phyloP scores from a whole-genome alignment of 2,329 filamentous ascomycete species.

The Cytospora paraplurivora region DNA sequence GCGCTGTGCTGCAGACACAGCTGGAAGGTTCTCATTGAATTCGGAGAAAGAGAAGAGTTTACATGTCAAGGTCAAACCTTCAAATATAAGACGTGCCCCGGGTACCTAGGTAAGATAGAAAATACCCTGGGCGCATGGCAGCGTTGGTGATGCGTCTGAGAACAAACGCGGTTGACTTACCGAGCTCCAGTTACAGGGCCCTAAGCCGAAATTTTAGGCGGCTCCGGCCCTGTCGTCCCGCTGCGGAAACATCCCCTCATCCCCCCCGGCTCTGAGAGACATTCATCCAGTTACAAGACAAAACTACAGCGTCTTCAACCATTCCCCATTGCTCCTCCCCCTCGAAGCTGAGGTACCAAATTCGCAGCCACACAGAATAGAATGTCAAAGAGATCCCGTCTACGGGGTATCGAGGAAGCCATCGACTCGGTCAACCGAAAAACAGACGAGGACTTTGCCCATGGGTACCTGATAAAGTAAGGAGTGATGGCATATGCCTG shows the following conservation, averaged over 20 bases:
- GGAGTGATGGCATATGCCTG: neutral
- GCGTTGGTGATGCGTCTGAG: neutral
- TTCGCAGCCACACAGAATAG: neutral
- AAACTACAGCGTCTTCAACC: neutral
- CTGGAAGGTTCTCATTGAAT: slow-evolving; percentile 31
- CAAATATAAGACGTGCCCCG: neutral
- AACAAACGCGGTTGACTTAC: neutral
- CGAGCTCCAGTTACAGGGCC: neutral
- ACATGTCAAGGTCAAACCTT: neutral
- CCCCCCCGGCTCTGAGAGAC: no score
- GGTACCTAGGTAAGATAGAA: no score
- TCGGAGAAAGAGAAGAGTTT: neutral
- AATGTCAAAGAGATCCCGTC: slow-evolving; percentile 5
- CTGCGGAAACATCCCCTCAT: neutral
- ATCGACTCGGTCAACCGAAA: slow-evolving; percentile 14
- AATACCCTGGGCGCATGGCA: no score
- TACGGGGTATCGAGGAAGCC: slow-evolving; percentile 14
- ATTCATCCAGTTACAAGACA: no score
- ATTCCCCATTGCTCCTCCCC: neutral
- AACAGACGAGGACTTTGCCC: slow-evolving; percentile 19
- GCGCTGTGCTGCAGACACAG: slow-evolving; percentile 31
- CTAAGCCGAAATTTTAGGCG: slow-evolving; percentile 1
- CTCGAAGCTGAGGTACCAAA: neutral
- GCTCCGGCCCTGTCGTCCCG: neutral
- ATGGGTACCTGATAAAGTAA: slow-evolving; percentile 18